Percentiles rank a stretch among this genome's conserved stretches.
phyloP scores from a whole-genome alignment of 2,329 filamentous ascomycete species.

The Pezizomycotina sp. region DNA sequence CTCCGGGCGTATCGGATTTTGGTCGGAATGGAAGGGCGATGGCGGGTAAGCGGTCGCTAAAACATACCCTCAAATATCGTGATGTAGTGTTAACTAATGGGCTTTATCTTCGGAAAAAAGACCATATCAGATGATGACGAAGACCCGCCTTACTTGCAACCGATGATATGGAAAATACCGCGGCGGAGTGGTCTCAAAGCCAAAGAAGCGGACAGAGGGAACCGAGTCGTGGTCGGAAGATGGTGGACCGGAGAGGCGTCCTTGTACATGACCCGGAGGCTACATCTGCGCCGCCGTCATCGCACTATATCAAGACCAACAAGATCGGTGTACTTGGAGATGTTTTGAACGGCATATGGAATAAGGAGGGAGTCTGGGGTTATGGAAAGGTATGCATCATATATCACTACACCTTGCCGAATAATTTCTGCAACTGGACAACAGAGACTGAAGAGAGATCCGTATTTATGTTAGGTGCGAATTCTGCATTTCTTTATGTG shows the following conservation, averaged over 20 bases:
- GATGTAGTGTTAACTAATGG: not conserved
- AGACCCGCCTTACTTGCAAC: slow-evolving; percentile 70
- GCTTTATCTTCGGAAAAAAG: not conserved
- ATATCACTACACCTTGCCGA: not conserved
- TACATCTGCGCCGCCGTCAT: slow-evolving; percentile 28
- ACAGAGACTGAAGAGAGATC: too few species aligned
- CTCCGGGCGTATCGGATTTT: slow-evolving; percentile 18
- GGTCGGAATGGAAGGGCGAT: slow-evolving; percentile 17
- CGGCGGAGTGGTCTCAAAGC: slow-evolving; percentile 27
- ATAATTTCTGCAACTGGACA: not conserved
- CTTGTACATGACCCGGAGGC: slow-evolving; percentile 30
- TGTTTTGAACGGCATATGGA: slow-evolving; percentile 74
- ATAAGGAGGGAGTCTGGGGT: slow-evolving; percentile 74
- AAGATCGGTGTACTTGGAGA: slow-evolving; percentile 33
- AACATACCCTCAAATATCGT: slow-evolving; percentile 5
- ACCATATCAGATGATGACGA: slow-evolving; percentile 56
- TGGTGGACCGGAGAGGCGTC: slow-evolving; percentile 34
- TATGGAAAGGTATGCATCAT: slow-evolving; percentile 53
- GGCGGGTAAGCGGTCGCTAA: slow-evolving; percentile 6
- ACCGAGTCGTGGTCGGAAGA: slow-evolving; percentile 23
- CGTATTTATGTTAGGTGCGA: slow-evolving; percentile 41
- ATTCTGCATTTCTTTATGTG: slow-evolving; percentile 81
- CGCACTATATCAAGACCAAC: slow-evolving; percentile 47
- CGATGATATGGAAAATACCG: slow-evolving; percentile 21
- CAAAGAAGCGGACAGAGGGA: slow-evolving; percentile 20